phyloP scores from a whole-genome alignment of 306 rosid species.

The Bauhinia variegata region DNA sequence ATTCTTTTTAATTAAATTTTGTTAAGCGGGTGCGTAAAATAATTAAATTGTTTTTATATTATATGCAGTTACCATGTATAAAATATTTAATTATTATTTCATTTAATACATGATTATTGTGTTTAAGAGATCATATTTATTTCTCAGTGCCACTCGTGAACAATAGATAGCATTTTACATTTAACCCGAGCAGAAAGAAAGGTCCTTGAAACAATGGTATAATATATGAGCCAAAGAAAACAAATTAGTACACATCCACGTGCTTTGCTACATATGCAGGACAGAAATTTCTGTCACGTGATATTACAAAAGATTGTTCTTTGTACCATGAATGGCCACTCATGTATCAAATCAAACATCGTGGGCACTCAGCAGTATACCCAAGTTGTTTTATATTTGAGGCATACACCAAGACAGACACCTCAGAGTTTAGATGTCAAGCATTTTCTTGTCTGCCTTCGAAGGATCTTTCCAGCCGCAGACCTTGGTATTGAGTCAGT shows the following conservation, averaged over 20 bases:
- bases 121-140: no score
- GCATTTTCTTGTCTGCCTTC: conserved; percentile 54
- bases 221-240: no score
- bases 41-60: no score
- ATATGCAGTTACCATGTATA: no score
- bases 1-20: no score
- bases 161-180: no score
- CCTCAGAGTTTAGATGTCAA: conserved; percentile 58
- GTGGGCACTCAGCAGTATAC: neutral
- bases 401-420: neutral
- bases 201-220: no score
- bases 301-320: neutral
- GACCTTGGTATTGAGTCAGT: conserved; percentile 71
- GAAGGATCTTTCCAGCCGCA: conserved; percentile 79
- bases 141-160: no score
- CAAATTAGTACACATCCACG: neutral
- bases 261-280: neutral
- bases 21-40: no score
- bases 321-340: conserved; percentile 1
- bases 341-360: neutral
- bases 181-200: no score
- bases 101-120: no score
- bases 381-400: neutral
- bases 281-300: neutral
- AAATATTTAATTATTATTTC: no score